Evolutionary conservation across 768 basidiomycete genomes (phyloP), one percentile per base, ranked within the genome.

Genomic region (Crassisporium funariophilum): DNA sequence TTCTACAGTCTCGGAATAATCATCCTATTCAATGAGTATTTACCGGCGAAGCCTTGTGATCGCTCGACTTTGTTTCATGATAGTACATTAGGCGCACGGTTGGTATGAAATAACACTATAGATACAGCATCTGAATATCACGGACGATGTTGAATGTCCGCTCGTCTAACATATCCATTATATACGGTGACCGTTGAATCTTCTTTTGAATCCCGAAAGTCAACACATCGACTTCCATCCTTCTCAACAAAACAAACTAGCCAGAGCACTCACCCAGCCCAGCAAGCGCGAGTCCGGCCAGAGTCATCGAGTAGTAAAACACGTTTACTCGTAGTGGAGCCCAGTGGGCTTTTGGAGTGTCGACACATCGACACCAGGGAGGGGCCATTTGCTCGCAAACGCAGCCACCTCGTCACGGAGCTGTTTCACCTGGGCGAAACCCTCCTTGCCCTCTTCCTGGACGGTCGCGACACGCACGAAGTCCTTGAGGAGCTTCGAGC

Each of bases 401-500:
- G 51, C 72, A 44, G 75, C 69, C 35, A 99, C 97, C 59, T 98
- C 95, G 38, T 79, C 73, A 42, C 83, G 76, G 49, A 99, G 80
- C 55, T 84, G 75, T 60, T 72, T 75, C 25, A 97, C 90, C 69
- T 82, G 72, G 60, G 78, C 70, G 47, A 77, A 76, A 16, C 93
- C 91, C 47, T 81, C 73, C 65, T 83, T 83, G 53, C 84, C 88
- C 60, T 87, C 85, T 56, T 76, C 74, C 49, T 79, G 74, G 3
- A 70, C 76, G 0, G 83, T 83, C 5, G 91, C 91, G 29, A 86
- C 86, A 36, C 85, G 81, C 52, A 95, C 81, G 60, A 98, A 98
- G 77, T 98, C 95, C 77, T 95, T 95, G 53, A 99, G 81, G 57
- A 97, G 73, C 78, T 97, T 98, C 47, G 82, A 81, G 23, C 94